Base-by-base conservation (phyloP, 257 asterid species). In the Haberlea rhodopensis region DNA sequence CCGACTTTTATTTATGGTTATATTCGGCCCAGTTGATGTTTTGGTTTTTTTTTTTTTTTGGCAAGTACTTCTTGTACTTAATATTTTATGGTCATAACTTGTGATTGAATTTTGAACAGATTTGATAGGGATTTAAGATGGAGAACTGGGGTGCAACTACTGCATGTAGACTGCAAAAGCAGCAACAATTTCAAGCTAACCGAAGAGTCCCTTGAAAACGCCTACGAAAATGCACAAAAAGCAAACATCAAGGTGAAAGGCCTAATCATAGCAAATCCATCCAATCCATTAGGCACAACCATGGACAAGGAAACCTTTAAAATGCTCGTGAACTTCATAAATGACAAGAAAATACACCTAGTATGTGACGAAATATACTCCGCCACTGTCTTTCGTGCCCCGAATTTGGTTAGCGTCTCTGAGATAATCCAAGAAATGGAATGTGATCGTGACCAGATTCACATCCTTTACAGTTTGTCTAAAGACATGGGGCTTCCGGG, bases 401-500 rank as follows among this genome's bases (percentile, higher is more conserved):
- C 81, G 19, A 4, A 43, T 5, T 83, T 86, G 55, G 26, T 82
- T 0, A 76, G 96, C 66, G 9, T 91, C 0, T 75, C 95, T 0
- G 96, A 91, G 34, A 18, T 86, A 8, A 68, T 88, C 0, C 52
- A 83, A 19, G 94, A 80, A 49, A 62, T 68, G 48, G 77, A 80
- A 7, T 75, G 80, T 45, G 67, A 84, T 54, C 80, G 61, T 0
- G 64, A 73, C 32, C 67, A 83, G 1, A 73, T 91, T 1, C 96
- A 91, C 65, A 43, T 87, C 0, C 85, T 85, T 18, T 85, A 82
- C 4, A 85, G 96, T 57, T 55, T 91, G 64, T 89, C 98, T 0
- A 91, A 91, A 55, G 96, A 85, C 76, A 71, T 91, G 85, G 96
- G 96, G 0, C 75, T 91, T 3, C 96, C 98, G 0, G 98, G 98